Percentiles rank a stretch among this genome's conserved stretches.
Conservation (phyloP, 2,329 filamentous ascomycete genomes). For the Tolypocladium paradoxum region DNA sequence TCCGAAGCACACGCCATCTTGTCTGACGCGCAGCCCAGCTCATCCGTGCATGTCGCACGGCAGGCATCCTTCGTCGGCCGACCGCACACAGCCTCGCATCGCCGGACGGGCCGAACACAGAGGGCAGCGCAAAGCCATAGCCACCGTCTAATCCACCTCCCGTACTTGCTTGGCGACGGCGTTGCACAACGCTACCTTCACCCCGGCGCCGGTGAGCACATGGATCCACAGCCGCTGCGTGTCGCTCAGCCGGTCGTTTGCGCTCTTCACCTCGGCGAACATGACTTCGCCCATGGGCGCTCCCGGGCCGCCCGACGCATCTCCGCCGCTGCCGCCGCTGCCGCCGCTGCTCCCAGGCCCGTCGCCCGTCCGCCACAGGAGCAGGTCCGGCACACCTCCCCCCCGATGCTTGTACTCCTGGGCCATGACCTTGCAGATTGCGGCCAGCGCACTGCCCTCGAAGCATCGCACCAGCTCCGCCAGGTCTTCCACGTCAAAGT, state of each 20-base stretch:
- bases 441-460: conserved; percentile 66
- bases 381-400: conserved; percentile 82
- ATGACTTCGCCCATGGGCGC: conserved; percentile 49
- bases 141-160: conserved; percentile 23
- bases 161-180: conserved; percentile 44
- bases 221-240: conserved; percentile 96
- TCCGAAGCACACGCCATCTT: neutral
- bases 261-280: conserved; percentile 72
- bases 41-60: neutral
- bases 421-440: conserved; percentile 85
- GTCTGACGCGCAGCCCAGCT: neutral
- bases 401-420: conserved; percentile 86
- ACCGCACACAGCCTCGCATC: neutral
- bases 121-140: neutral
- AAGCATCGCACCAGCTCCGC: conserved; percentile 72
- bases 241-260: conserved; percentile 89
- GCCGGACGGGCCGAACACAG: neutral
- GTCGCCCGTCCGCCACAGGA: conserved; percentile 59
- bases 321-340: neutral
- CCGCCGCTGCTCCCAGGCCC: neutral
- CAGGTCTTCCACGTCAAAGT: conserved; percentile 69
- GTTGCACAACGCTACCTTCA: conserved; percentile 73
- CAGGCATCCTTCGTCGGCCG: neutral
- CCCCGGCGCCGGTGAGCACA: conserved; percentile 73
- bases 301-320: conserved; percentile 11